phyloP scores from a whole-genome alignment of 2,329 filamentous ascomycete species.

The Acarospora socialis region DNA sequence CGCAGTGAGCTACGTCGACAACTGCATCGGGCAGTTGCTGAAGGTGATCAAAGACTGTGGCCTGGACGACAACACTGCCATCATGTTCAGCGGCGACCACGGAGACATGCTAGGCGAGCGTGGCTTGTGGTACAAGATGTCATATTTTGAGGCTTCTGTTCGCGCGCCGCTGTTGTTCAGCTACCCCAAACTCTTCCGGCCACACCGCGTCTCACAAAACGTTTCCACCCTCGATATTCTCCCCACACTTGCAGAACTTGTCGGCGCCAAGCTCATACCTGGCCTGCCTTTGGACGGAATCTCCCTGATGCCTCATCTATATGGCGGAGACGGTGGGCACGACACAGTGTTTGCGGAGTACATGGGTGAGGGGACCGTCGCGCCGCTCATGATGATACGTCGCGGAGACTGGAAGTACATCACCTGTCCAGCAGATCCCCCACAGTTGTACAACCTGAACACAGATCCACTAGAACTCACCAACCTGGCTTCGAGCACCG shows the following conservation, averaged over 20 bases:
- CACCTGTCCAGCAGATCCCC: conserved; percentile 67
- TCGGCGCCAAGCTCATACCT: conserved; percentile 53
- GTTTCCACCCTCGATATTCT: conserved; percentile 86
- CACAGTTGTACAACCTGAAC: conserved; percentile 69
- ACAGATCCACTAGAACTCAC: conserved; percentile 62
- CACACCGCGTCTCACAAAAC: conserved; percentile 65
- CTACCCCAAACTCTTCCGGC: conserved; percentile 59
- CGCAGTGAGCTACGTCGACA: conserved; percentile 84
- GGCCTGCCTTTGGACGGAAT: conserved; percentile 74
- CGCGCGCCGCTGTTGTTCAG: conserved; percentile 79
- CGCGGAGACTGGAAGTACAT: conserved; percentile 84
- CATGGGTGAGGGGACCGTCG: conserved; percentile 81
- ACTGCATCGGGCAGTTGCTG: conserved; percentile 74
- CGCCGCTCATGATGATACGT: conserved; percentile 87
- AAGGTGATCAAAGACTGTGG: conserved; percentile 64
- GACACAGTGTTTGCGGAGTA: conserved; percentile 93
- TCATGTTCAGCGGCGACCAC: conserved; percentile 87
- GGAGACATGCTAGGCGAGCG: conserved; percentile 93
- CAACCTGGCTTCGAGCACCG: conserved; percentile 44
- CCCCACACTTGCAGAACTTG: conserved; percentile 74
- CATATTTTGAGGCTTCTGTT: conserved; percentile 82
- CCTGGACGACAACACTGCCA: conserved; percentile 70
- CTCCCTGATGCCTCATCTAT: conserved; percentile 66
- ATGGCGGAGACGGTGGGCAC: conserved; percentile 46
- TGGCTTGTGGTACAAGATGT: conserved; percentile 87